A percentile compares a stretch with the other conserved stretches of the same genome.
These are phyloP conservation scores for Lepraria neglecta DNA, from an alignment of 495 filamentous ascomycete genomes.

Conservation along the genomic window DNA sequence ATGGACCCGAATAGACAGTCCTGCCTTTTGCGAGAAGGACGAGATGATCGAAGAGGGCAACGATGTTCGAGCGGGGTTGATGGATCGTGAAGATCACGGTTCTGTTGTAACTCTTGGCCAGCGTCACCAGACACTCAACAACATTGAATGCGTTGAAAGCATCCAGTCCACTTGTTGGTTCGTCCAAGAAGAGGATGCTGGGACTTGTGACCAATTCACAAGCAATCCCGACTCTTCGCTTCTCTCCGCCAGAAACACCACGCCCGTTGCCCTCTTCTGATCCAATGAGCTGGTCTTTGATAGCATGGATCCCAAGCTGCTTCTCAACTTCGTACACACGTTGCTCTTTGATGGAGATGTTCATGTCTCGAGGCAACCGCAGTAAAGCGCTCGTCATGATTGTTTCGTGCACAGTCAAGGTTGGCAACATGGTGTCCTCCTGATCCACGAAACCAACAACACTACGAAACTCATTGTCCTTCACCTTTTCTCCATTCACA, in stretches of 20 bases:
- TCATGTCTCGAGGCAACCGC: constrained; percentile 86
- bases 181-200: constrained; percentile 93
- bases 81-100: constrained; percentile 98
- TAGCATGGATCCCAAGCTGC: constrained; percentile 87
- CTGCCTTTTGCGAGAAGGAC: constrained; percentile 84
- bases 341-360: constrained; percentile 73
- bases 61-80: constrained; percentile 98
- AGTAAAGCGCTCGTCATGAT: constrained; percentile 91
- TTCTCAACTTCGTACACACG: constrained; percentile 87
- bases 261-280: constrained; percentile 93
- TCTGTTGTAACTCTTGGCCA: constrained; percentile 91
- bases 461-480: constrained; percentile 76
- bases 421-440: constrained; percentile 96
- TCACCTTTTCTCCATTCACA: constrained; percentile 87
- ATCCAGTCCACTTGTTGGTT: constrained; percentile 92
- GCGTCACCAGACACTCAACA: constrained; percentile 87
- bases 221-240: constrained; percentile 91
- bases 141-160: constrained; percentile 97
- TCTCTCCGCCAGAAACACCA: constrained; percentile 95
- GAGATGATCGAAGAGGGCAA: constrained; percentile 92
- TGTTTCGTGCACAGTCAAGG: constrained; percentile 95
- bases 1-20: constrained; percentile 87
- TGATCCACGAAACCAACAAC: constrained; percentile 97
- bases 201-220: constrained; percentile 97
- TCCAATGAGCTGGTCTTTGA: constrained; percentile 91